Evolutionary conservation across 345 rosid genomes (phyloP), one percentile per base, ranked within the genome.

Genomic region (Ricinus communis): DNA sequence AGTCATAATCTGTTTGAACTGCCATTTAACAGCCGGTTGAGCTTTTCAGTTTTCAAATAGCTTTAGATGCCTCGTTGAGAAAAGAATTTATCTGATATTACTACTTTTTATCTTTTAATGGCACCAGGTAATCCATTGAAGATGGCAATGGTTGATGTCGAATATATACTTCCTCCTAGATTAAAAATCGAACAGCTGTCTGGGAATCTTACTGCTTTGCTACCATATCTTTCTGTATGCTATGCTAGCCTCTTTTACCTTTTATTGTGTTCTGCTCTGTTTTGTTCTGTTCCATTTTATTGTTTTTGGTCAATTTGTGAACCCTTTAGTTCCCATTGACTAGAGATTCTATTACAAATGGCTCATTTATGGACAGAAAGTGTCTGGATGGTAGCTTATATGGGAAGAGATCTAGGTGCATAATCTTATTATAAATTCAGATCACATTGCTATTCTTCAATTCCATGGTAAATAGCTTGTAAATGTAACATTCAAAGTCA

Each of bases 81-180:
- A n/a, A 28, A 28, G 54, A 65, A 33, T 68, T 62, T 21, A 52
- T 60, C 4, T 30, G 5, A 13, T 40, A 18, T 41, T 36, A 18
- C 45, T 31, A 33, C 55, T 71, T 40, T 62, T 74, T 43, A 1
- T 68, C 30, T 18, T 75, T 28, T 78, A 8, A 22, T 84, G 63
- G 41, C 53, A 33, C 38, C 80, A 94, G 98, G 96, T 55, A 85
- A 91, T 75, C 97, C 96, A 8, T 1, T 87, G 74, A 90, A 91
- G 85, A 85, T 94, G 90, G 91, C 91, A 70, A 72, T 75, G 73
- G 86, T 83, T 73, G 80, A 78, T 80, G 74, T 87, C 51, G 80
- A 85, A 47, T 62, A 65, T 58, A 84, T 69, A 77, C 91, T 88
- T 77, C 91, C 90, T 65, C 78, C 69, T 6, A 74, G 79, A 30